These are phyloP conservation scores for Cryptosporidium bovis DNA, from an alignment of 169 alveolate genomes.

Conservation along the genomic window DNA sequence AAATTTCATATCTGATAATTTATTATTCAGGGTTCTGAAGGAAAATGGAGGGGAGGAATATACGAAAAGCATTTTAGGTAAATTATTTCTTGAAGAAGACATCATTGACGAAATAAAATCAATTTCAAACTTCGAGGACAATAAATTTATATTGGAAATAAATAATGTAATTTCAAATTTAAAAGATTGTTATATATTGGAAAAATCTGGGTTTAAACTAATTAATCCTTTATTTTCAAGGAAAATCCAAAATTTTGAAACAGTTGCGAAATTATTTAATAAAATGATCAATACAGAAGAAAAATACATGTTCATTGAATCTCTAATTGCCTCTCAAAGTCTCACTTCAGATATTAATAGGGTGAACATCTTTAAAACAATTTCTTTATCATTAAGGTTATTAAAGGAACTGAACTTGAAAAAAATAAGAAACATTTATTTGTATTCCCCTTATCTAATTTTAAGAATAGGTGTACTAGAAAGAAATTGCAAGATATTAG, in stretches of 20 bases:
- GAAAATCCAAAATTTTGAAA: neutral
- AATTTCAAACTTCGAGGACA: neutral
- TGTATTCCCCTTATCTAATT: conserved; percentile 41
- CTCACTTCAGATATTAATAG: neutral
- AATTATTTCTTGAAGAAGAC: neutral
- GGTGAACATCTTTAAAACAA: conserved; percentile 21
- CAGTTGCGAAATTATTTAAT: neutral
- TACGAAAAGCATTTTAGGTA: neutral
- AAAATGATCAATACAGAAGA: neutral
- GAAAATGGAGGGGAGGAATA: neutral
- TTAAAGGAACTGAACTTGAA: neutral
- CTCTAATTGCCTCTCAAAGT: conserved; percentile 3
- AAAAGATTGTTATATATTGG: neutral
- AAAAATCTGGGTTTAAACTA: neutral
- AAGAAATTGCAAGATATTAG: conserved; percentile 1
- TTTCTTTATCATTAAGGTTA: conserved; percentile 24
- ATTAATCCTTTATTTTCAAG: neutral
- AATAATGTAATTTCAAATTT: conserved; percentile 4
- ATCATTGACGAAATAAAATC: conserved; percentile 7
- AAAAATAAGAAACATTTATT: neutral
- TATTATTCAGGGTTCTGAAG: conserved; percentile 6
- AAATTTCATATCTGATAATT: conserved; percentile 5
- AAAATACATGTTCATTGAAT: conserved; percentile 5
- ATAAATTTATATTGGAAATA: neutral
- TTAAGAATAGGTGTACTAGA: conserved; percentile 5